phyloP scores from a whole-genome alignment of 441 rosid genomes.

The Melastoma candidum region DNA sequence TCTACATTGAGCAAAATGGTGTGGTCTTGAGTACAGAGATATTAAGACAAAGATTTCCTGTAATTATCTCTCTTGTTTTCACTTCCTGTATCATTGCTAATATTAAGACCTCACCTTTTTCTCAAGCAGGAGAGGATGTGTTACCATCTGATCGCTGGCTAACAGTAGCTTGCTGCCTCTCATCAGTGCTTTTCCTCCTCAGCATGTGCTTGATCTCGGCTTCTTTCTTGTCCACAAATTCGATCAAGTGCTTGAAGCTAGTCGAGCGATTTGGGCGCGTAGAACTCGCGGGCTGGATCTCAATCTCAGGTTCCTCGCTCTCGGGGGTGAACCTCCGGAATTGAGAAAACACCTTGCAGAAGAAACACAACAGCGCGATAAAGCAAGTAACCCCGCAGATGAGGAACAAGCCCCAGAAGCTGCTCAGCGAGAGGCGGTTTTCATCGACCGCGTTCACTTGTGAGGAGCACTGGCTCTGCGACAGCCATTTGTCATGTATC shows the following conservation, averaged over 20 bases:
- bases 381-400: constrained; percentile 63
- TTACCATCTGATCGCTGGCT: constrained; percentile 29
- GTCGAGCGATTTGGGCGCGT: constrained; percentile 24
- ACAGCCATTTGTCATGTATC: constrained; percentile 76
- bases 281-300: constrained; percentile 38
- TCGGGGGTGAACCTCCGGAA: constrained; percentile 47
- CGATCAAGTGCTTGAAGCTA: constrained; percentile 54
- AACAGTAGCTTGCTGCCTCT: constrained; percentile 24
- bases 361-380: constrained; percentile 44
- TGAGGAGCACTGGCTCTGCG: constrained; percentile 33
- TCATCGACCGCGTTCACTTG: constrained; percentile 25
- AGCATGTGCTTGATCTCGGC: constrained; percentile 52
- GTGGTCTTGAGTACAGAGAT: no score
- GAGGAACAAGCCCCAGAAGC: constrained; percentile 92
- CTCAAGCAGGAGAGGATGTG: constrained; percentile 18
- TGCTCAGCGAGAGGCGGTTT: constrained; percentile 43
- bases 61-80: not conserved
- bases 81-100: not conserved
- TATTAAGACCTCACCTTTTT: not conserved
- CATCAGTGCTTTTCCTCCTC: constrained; percentile 33
- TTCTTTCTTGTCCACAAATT: constrained; percentile 68
- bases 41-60: not conserved
- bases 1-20: no score
- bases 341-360: constrained; percentile 41
- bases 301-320: constrained; percentile 22